These are phyloP conservation scores for Rhododendron griersonianum DNA, from an alignment of 148 eudicot genomes.

Conservation along the genomic window DNA sequence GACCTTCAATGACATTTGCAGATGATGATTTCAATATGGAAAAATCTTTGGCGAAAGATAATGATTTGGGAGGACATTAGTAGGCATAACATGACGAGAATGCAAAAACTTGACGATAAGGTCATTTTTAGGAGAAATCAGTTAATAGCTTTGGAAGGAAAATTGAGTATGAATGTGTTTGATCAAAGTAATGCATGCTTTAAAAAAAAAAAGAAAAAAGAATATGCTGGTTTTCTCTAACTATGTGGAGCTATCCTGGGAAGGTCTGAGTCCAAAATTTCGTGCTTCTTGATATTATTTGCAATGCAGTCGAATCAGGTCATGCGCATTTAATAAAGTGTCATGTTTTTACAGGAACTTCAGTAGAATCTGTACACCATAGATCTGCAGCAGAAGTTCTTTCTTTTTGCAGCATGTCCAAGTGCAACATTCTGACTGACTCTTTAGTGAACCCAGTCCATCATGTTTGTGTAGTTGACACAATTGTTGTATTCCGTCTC, in stretches of 20 bases:
- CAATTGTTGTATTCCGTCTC: no score
- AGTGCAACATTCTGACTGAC: background rate
- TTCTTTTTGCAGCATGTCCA: background rate
- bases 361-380: no score
- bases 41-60: background rate
- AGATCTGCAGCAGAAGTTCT: no score
- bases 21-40: background rate
- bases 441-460: background rate
- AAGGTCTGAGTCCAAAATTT: background rate
- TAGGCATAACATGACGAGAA: background rate
- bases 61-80: background rate
- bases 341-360: no score
- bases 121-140: background rate
- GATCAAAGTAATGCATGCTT: background rate
- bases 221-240: conserved; percentile 2
- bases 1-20: background rate
- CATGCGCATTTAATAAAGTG: no score
- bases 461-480: background rate
- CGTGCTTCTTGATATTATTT: background rate
- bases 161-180: background rate
- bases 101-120: background rate
- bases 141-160: background rate
- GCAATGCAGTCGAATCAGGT: background rate
- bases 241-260: background rate
- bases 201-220: background rate